These are phyloP conservation scores for Priceomyces castillae DNA, from an alignment of 805 yeast genomes.

Conservation along the genomic window DNA sequence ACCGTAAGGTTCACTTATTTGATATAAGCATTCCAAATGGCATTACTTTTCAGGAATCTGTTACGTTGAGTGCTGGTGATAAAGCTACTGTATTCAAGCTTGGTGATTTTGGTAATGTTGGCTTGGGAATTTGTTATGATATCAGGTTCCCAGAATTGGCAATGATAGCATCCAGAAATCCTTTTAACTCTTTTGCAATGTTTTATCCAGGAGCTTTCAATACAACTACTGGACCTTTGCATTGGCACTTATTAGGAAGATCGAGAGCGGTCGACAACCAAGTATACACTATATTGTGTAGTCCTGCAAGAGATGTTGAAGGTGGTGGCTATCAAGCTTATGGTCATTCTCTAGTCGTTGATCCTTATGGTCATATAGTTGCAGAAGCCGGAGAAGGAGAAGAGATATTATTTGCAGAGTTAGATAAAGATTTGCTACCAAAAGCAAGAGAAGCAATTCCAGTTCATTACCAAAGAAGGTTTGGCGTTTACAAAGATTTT, in stretches of 20 bases:
- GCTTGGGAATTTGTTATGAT: constrained; percentile 84
- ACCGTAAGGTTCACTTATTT: constrained; percentile 80
- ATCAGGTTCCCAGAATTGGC: constrained; percentile 80
- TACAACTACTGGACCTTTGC: constrained; percentile 80
- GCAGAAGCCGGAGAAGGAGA: constrained; percentile 49
- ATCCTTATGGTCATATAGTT: constrained; percentile 39
- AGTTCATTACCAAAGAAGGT: constrained; percentile 42
- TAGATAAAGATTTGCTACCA: constrained; percentile 39
- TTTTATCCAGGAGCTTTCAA: constrained; percentile 83
- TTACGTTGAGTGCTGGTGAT: constrained; percentile 71
- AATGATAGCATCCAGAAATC: constrained; percentile 56
- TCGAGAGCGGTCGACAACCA: constrained; percentile 77
- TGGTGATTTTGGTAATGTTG: constrained; percentile 66
- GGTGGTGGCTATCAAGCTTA: constrained; percentile 44
- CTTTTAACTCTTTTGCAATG: constrained; percentile 69
- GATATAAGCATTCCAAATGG: constrained; percentile 90
- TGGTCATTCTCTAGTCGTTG: constrained; percentile 45
- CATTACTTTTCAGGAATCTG: constrained; percentile 82
- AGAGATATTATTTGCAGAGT: constrained; percentile 41
- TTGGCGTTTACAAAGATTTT: constrained; percentile 40
- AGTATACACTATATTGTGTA: constrained; percentile 70
- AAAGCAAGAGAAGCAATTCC: constrained; percentile 41
- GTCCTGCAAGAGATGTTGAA: constrained; percentile 79
- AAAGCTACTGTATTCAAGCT: constrained; percentile 75
- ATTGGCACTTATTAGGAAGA: constrained; percentile 75